A percentile compares a stretch with the other conserved stretches of the same genome.
Conservation (phyloP, 1,139 yeast species). For the Eremothecium sinecaudum region DNA sequence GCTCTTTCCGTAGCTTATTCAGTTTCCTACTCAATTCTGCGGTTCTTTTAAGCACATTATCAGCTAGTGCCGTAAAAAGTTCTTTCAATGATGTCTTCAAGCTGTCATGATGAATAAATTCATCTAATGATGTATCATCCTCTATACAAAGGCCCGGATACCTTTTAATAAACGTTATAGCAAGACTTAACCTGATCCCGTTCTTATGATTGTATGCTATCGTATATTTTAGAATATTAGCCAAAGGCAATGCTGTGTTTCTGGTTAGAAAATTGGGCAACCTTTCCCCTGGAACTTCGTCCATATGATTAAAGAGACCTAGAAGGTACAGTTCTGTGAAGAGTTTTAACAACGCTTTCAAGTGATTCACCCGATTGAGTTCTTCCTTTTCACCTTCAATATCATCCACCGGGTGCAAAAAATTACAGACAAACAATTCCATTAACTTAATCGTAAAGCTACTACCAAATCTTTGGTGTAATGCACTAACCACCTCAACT, state of each 20-base stretch:
- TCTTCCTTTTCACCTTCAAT: conserved; percentile 38
- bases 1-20: conserved; percentile 34
- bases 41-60: conserved; percentile 37
- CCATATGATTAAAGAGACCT: conserved; percentile 45
- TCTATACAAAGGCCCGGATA: conserved; percentile 33
- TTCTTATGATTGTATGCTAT: conserved; percentile 41
- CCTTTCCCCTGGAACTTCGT: conserved; percentile 32
- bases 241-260: conserved; percentile 35
- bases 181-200: conserved; percentile 42
- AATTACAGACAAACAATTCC: conserved; percentile 38
- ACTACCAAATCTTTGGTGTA: conserved; percentile 64
- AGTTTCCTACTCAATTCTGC: conserved; percentile 33
- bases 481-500: conserved; percentile 56
- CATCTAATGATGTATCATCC: conserved; percentile 20
- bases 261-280: conserved; percentile 36
- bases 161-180: conserved; percentile 44
- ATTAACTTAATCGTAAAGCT: conserved; percentile 48
- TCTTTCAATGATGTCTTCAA: conserved; percentile 26
- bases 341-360: conserved; percentile 45
- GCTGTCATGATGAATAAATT: conserved; percentile 19
- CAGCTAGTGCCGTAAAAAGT: conserved; percentile 41
- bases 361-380: conserved; percentile 35
- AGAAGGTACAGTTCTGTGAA: conserved; percentile 53
- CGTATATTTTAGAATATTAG: conserved; percentile 46
- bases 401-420: conserved; percentile 35